Percentiles rank a stretch among this genome's conserved stretches.
Conservation (phyloP, 805 yeast genomes). For the Yarrowia sp. region DNA sequence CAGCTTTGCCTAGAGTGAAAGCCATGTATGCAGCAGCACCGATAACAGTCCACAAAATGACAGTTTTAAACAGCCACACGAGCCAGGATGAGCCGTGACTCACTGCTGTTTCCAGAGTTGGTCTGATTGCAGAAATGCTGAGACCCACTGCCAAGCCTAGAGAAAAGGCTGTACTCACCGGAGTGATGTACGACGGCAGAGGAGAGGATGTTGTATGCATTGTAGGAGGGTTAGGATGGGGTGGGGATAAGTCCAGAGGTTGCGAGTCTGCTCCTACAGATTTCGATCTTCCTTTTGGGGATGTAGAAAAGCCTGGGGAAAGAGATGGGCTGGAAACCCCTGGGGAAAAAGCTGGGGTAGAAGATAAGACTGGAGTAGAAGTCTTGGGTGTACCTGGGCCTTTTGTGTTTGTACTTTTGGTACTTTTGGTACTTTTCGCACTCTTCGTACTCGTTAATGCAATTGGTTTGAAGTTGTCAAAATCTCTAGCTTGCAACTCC, state of each 20-base stretch:
- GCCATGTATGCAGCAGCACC: not conserved
- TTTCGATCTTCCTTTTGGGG: not conserved
- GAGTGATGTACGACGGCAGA: not conserved
- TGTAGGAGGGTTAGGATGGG: not conserved
- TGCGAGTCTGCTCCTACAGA: not conserved
- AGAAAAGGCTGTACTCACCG: not conserved
- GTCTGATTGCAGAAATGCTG: not conserved
- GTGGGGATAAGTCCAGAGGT: not conserved
- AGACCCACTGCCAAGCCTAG: slow-evolving; percentile 4
- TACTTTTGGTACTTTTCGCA: too few relatives aligned
- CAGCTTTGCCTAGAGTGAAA: not conserved
- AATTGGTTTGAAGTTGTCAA: not conserved
- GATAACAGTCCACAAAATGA: not conserved
- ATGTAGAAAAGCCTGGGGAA: not conserved
- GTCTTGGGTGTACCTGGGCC: too few relatives aligned
- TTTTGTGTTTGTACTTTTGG: too few relatives aligned
- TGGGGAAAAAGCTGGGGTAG: too few relatives aligned
- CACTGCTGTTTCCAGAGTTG: slow-evolving; percentile 5
- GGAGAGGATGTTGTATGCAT: not conserved
- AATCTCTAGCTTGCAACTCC: not conserved
- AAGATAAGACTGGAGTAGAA: not conserved
- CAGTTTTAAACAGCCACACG: not conserved
- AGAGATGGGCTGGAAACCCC: not conserved
- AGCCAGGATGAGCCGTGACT: slow-evolving; percentile 12
- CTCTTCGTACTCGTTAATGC: too few relatives aligned